Conservation (phyloP, 2,329 filamentous ascomycete genomes). For the Alternaria sp. region DNA sequence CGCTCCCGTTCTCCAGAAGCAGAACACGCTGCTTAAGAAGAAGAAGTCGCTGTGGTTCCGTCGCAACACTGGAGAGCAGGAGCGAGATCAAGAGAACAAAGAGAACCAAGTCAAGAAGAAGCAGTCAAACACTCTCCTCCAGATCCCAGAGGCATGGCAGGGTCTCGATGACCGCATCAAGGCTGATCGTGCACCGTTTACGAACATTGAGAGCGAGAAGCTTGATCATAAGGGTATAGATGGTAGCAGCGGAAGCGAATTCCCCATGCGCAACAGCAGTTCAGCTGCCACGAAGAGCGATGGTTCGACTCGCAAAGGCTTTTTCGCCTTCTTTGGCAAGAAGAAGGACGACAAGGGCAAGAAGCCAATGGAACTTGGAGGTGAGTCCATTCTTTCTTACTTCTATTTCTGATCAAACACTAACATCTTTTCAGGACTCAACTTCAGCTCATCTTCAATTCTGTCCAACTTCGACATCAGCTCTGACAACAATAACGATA, state of each 20-base stretch:
- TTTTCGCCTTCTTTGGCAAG: conserved; percentile 61
- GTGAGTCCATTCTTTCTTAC: conserved; percentile 43
- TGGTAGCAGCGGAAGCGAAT: conserved; percentile 49
- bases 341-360: conserved; percentile 52
- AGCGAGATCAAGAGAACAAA: conserved; percentile 29
- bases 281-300: conserved; percentile 47
- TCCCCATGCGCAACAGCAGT: conserved; percentile 50
- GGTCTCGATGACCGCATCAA: conserved; percentile 46
- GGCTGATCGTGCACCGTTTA: conserved; percentile 10
- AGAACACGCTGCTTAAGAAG: conserved; percentile 43
- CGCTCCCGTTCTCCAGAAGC: conserved; percentile 25
- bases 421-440: conserved; percentile 24
- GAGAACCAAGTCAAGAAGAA: conserved; percentile 40
- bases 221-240: conserved; percentile 31
- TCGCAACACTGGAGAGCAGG: conserved; percentile 41
- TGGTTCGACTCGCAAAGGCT: conserved; percentile 47
- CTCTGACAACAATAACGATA: conserved; percentile 48
- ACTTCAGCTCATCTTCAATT: conserved; percentile 40
- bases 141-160: conserved; percentile 46
- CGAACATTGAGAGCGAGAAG: conserved; percentile 13
- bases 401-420: conserved; percentile 12
- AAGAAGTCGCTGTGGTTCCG: conserved; percentile 58
- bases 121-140: conserved; percentile 30
- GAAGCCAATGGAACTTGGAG: conserved; percentile 39
- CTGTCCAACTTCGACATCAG: conserved; percentile 45